phyloP scores from a whole-genome alignment of 768 basidiomycete species.

The Tubosaeta brunneosetosa region DNA sequence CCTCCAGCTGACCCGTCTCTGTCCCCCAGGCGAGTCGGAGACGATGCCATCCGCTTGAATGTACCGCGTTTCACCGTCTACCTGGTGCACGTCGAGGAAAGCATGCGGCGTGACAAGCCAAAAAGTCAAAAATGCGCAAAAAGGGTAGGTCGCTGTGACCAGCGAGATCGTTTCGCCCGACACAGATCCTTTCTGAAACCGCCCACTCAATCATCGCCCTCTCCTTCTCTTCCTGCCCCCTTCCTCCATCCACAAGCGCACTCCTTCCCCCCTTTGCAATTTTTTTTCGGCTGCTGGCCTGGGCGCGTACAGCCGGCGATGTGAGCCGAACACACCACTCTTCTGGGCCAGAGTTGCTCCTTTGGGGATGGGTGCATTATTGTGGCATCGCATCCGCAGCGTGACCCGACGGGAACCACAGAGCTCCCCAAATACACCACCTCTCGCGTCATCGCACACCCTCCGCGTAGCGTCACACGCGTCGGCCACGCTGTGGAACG shows the following conservation, averaged over 20 bases:
- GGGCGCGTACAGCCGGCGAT: not conserved
- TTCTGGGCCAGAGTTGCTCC: conserved; percentile 2
- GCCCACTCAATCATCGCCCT: not conserved
- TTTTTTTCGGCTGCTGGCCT: not conserved
- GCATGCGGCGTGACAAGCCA: not conserved
- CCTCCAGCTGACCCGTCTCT: not conserved
- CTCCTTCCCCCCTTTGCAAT: not conserved
- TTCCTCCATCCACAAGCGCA: not conserved
- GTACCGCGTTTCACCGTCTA: not conserved
- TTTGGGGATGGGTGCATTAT: conserved; percentile 8
- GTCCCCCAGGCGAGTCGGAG: not conserved
- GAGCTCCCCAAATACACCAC: not conserved
- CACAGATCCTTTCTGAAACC: not conserved
- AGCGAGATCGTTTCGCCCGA: not conserved
- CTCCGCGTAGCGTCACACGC: not conserved
- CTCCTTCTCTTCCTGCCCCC: not conserved
- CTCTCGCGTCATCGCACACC: not conserved
- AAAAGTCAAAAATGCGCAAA: conserved; percentile 1
- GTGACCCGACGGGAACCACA: not conserved
- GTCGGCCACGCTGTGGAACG: not conserved
- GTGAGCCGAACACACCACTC: not conserved
- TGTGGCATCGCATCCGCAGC: conserved; percentile 10
- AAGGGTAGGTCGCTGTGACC: not conserved
- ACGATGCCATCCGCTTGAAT: not conserved
- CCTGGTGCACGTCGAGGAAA: not conserved